These are phyloP conservation scores for Nyctanthes arbortristis DNA, from an alignment of 257 asterid species.

Conservation along the genomic window DNA sequence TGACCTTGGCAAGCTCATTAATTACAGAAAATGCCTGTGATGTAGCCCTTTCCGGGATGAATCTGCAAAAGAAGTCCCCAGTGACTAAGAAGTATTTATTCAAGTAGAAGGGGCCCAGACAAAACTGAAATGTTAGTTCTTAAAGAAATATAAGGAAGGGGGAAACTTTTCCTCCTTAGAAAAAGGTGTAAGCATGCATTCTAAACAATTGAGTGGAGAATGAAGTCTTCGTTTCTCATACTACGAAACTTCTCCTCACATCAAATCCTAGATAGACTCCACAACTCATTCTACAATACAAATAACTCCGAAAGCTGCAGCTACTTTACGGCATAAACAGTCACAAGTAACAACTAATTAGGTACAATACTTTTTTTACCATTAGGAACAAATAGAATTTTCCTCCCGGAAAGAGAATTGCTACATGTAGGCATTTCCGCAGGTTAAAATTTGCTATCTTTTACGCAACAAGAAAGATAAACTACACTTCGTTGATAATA, in stretches of 20 bases:
- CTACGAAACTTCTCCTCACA: background rate
- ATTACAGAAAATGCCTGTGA: slow-evolving; percentile 71
- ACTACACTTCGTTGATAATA: background rate
- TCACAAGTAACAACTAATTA: too few species aligned
- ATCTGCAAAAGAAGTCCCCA: slow-evolving; percentile 51
- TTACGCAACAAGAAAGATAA: too few species aligned
- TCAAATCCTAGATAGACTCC: slow-evolving; percentile 17
- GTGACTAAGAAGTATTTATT: background rate
- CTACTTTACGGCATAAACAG: too few species aligned
- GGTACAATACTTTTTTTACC: too few species aligned
- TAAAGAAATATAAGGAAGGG: background rate
- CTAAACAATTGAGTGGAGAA: background rate
- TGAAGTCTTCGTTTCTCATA: background rate
- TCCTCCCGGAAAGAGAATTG: too few species aligned
- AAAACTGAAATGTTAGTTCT: background rate
- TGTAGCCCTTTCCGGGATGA: slow-evolving; percentile 81
- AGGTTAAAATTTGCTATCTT: too few species aligned
- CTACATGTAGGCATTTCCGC: too few species aligned
- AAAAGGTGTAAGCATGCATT: too few species aligned
- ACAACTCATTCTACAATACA: too few species aligned
- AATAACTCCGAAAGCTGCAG: too few species aligned
- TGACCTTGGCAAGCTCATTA: slow-evolving; percentile 68
- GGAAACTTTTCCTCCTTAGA: too few species aligned
- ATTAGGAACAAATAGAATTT: too few species aligned
- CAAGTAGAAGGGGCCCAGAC: slow-evolving; percentile 10